phyloP scores from a whole-genome alignment of 1,139 yeast species.

The Sugiyamaella xylanicola region DNA sequence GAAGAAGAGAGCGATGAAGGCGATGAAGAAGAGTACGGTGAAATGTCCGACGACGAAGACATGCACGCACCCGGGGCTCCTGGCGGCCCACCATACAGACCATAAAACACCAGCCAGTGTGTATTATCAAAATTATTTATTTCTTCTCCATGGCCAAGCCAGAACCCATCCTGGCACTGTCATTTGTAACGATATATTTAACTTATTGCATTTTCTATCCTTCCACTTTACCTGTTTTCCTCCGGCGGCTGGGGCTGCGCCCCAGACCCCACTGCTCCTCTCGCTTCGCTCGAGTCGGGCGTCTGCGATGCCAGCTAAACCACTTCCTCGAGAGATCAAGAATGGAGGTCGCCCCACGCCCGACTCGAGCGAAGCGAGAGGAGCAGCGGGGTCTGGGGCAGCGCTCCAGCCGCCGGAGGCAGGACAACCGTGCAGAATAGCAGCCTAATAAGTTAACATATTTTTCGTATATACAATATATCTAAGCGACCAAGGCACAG shows the following conservation, averaged over 20 bases:
- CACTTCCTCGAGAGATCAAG: not conserved
- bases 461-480: not conserved
- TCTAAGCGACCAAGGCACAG: constrained; percentile 58
- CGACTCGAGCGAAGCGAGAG: not conserved
- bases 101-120: not conserved
- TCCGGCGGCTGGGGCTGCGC: constrained; percentile 1
- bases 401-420: constrained; percentile 4
- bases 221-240: not conserved
- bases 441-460: not conserved
- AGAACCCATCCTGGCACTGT: not conserved
- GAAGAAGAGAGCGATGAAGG: constrained; percentile 9
- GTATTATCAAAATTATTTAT: constrained; percentile 6
- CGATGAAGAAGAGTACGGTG: constrained; percentile 14
- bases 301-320: not conserved
- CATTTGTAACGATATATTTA: constrained; percentile 14
- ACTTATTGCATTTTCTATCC: constrained; percentile 12
- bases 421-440: not conserved
- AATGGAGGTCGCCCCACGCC: too few relatives aligned
- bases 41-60: constrained; percentile 10
- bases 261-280: constrained; percentile 1
- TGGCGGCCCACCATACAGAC: not conserved
- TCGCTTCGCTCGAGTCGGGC: not conserved
- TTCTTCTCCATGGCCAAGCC: not conserved
- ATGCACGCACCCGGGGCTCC: too few relatives aligned
- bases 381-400: not conserved